Evolutionary conservation across 129 eudicot genomes (phyloP), one percentile per base, ranked within the genome.

Genomic region (Arctium minus): DNA sequence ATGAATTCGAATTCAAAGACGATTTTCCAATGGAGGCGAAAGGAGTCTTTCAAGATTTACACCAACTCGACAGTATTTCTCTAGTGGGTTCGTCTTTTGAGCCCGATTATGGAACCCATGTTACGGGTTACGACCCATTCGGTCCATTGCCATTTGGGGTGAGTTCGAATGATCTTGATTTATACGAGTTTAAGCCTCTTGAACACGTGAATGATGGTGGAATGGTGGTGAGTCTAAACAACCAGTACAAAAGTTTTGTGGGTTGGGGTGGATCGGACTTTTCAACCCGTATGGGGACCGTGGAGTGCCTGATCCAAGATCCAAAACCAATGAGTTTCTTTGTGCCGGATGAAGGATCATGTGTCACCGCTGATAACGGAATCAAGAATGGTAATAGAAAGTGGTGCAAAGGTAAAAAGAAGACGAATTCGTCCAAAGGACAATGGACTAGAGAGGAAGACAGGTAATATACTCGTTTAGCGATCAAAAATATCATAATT

Each of bases 381-480:
- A 50, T 35, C 68, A 79, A 82, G 31, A 72, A 81, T 76, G 72
- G 60, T 9, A 48, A 22, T 12, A 90, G 64, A 73, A 92, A 75
- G 82, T 40, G 42, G 15, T 48, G 86, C 70, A 86, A 84, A 76
- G 82, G 81, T 73, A 65, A 60, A 53, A 86, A 82, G 79, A 92
- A 80, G 84, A 17, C 89, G 37, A 83, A 86, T 86, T 89, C 93
- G 33, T 78, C 92, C 72, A 94, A 91, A 76, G 96, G 94, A 18
- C 97, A 94, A 86, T 94, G 98, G 98, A 92, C 96, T 67, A 79
- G 69, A 72, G 96, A 92, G 74, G 98, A 94, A 90, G 98, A 94
- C 80, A 91, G 98, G 96, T 94, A 81, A 75, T 74, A n/a, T 70
- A 22, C 22, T 13, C 17, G 6, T 72, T 4, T 60, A 50, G 62